These are phyloP conservation scores for Purshia tridentata DNA, from an alignment of 306 rosid species.

Conservation along the genomic window DNA sequence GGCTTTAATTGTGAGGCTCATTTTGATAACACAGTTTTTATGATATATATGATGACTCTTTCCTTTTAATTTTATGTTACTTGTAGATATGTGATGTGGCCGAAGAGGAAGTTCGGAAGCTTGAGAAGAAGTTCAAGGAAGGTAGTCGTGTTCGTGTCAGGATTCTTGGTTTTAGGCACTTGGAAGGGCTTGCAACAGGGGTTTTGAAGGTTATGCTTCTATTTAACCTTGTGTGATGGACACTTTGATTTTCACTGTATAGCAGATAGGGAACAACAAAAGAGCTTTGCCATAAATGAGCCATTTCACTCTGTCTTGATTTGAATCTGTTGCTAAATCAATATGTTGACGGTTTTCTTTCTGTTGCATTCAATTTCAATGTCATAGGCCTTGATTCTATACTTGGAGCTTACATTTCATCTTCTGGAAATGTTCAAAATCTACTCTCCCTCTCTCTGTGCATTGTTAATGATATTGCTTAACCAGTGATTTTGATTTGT, in stretches of 20 bases:
- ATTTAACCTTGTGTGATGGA: background rate
- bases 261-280: background rate
- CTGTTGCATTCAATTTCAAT: background rate
- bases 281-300: background rate
- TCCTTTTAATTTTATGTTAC: conserved; percentile 13
- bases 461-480: background rate
- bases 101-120: conserved; percentile 65
- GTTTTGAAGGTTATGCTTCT: conserved; percentile 64
- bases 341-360: background rate
- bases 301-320: background rate
- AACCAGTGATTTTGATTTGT: conserved; percentile 1
- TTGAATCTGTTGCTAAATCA: background rate
- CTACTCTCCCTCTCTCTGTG: background rate
- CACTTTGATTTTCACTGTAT: background rate
- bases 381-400: conserved; percentile 4
- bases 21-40: conserved; percentile 20
- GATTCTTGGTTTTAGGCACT: conserved; percentile 77
- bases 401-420: background rate
- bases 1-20: conserved; percentile 5
- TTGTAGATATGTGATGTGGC: conserved; percentile 74
- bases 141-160: conserved; percentile 80
- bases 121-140: conserved; percentile 85
- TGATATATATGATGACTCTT: conserved; percentile 10
- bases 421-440: background rate
- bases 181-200: conserved; percentile 95